phyloP scores from a whole-genome alignment of 805 yeast species.

The Kazachstania bromeliacearum region DNA sequence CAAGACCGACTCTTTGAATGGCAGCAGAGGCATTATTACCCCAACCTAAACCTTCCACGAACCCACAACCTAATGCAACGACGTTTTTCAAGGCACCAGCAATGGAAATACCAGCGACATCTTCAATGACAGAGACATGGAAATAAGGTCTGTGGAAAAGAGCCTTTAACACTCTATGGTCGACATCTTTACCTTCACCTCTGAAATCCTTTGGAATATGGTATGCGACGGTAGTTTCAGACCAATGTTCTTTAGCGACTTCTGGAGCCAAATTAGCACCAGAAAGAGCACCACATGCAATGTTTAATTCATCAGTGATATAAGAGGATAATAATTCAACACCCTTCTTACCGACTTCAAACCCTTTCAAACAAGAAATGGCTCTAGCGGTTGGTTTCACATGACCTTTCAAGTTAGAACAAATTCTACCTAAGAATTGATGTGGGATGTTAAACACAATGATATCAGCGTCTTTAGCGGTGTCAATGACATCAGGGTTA shows the following conservation, averaged over 20 bases:
- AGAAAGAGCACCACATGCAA: constrained; percentile 90
- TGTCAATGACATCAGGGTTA: constrained; percentile 68
- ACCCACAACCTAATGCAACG: constrained; percentile 93
- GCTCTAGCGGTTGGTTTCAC: constrained; percentile 69
- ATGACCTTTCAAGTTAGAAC: constrained; percentile 67
- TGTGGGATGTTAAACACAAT: constrained; percentile 93
- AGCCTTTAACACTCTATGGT: constrained; percentile 59
- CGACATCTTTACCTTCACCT: constrained; percentile 45
- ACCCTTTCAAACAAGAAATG: constrained; percentile 91
- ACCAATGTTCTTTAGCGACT: constrained; percentile 91
- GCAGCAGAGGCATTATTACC: constrained; percentile 98
- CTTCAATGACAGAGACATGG: constrained; percentile 88
- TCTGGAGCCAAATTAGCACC: constrained; percentile 98
- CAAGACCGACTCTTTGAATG: constrained; percentile 88
- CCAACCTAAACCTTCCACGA: constrained; percentile 97
- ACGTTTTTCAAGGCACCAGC: constrained; percentile 97
- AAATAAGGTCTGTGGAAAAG: constrained; percentile 96
- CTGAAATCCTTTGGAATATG: constrained; percentile 53
- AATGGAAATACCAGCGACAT: constrained; percentile 91
- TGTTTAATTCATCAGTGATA: constrained; percentile 70
- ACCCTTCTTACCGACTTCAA: constrained; percentile 78
- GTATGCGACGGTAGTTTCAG: constrained; percentile 96
- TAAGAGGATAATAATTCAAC: constrained; percentile 74
- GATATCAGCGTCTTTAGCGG: constrained; percentile 75
- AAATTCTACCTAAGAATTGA: constrained; percentile 78